Base-by-base conservation (phyloP, 495 filamentous ascomycete genomes). In the Podospora pseudoanserina region DNA sequence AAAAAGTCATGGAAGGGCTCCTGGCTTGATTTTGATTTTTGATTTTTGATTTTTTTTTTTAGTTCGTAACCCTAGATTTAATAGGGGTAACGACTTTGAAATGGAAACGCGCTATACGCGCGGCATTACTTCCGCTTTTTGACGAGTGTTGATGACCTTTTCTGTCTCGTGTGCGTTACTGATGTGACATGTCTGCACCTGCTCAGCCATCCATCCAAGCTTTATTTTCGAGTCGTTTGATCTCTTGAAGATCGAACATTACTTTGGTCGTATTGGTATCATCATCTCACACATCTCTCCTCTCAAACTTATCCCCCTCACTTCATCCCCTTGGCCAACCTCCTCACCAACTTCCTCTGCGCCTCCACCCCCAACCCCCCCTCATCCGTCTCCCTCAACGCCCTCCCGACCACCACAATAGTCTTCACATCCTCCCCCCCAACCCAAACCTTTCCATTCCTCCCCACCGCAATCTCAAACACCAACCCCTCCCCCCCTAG, bases 381-480 rank as follows among this genome's bases (percentile, higher is more conserved):
- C 70, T 87, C 83, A 76, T 97, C 95, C 6, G 90, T 91, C 75
- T 89, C 86, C 74, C 84, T 84, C 64, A 98, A 79, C 67, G 92
- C 92, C 70, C 88, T 86, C n/a, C 94, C 94, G 65, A 97, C 89
- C 5, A 87, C 83, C 62, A 97, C 74, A 53, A 82, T 73, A 9
- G 91, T 93, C 68, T 82, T 86, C 76, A 81, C 85, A 60, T 83
- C 89, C 16, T 88, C 90, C 61, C 89, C 87, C 71, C 92, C 87
- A 19, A 98, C 89, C 95, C 95, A 97, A 49, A 97, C 86, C 80
- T 86, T 90, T 23, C 95, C 95, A 77, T 99, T 99, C 76, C 94
- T 88, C 26, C 96, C 96, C 28, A 97, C 92, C 4, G 95, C 95
- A 67, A 95, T 89, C 82, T 99, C 95, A 79, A 97, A 99, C 63